Evolutionary conservation across 2,329 filamentous ascomycete genomes (phyloP), one percentile per base, ranked within the genome.

Genomic region (Aurifilum marmelostoma): DNA sequence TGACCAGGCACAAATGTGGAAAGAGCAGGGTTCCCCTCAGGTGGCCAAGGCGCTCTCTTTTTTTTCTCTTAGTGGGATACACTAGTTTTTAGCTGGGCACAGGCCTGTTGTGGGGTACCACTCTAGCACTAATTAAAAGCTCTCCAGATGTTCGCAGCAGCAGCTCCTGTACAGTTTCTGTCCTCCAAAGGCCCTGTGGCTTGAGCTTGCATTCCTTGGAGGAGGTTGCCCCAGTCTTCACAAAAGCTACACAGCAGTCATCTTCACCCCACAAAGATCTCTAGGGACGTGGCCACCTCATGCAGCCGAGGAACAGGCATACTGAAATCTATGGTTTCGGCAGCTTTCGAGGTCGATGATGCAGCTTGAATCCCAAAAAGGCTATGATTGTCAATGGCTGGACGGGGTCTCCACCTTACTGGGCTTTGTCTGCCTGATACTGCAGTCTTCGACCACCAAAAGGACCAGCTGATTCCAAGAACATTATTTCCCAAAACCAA

Each of bases 1-100:
- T 62, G 59, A 37, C 39, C 59, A 62, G 59, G 59, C 59, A 62
- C 59, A 62, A 62, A 62, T 62, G 59, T 62, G 59, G 59, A 62
- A 62, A 62, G 59, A 62, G 37, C 59, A 62, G 59, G 59, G 59
- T 62, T 62, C 59, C 59, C 59, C 59, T 62, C 59, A 62, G 39
- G 59, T 39, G 34, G 59, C 59, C 34, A 62, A 24, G n/a, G 34
- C n/a, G n/a, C 34, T 41, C 52, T 56, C 18, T 56, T 56, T 3
- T n/a, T 47, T 43, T 43, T 39, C 12, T 52, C 18, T 52, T 60
- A 60, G 56, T 24, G 39, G 11, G 18, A 60, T 60, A 60, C 58
- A 3, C 32, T 39, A 16, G 32, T 24, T 37, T 59, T 24, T 9
- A 11, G n/a, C 8, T 37, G n/a, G 32, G 9, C 7, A 5, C 37